Percentiles rank a stretch among this genome's conserved stretches.
phyloP scores from a whole-genome alignment of 2,329 filamentous ascomycete genomes.

The Aschersonia sp. region DNA sequence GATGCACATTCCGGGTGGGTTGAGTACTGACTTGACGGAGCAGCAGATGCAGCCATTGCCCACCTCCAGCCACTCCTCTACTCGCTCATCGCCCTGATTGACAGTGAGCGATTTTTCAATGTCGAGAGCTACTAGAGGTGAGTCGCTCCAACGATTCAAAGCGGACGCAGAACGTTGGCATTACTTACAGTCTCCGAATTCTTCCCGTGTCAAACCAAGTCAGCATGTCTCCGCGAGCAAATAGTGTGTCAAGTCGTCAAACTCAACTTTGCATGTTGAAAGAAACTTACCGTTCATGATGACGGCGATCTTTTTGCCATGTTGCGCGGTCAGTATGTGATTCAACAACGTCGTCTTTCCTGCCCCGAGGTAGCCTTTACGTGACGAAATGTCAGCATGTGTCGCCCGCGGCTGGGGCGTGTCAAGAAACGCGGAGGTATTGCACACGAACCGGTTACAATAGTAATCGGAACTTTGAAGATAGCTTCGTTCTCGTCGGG shows the following conservation, averaged over 20 bases:
- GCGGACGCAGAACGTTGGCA: neutral
- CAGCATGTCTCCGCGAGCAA: too few species aligned
- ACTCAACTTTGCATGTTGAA: too few species aligned
- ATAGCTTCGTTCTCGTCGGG: conserved; percentile 29
- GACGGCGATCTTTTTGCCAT: conserved; percentile 96
- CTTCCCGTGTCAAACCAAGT: conserved; percentile 21
- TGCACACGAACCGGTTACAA: conserved; percentile 51
- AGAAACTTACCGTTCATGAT: conserved; percentile 64
- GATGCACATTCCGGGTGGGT: neutral
- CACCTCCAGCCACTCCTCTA: conserved; percentile 90
- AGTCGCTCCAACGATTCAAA: neutral
- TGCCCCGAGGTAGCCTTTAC: conserved; percentile 74
- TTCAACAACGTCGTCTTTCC: conserved; percentile 94
- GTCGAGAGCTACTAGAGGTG: conserved; percentile 52
- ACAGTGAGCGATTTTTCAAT: conserved; percentile 94
- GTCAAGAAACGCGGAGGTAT: too few species aligned
- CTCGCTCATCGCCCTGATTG: conserved; percentile 66
- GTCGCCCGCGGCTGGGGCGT: too few species aligned
- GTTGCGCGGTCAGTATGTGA: conserved; percentile 85
- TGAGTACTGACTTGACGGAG: conserved; percentile 61
- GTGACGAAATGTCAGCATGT: too few species aligned
- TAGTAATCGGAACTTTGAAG: conserved; percentile 68
- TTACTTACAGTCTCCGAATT: conserved; percentile 64
- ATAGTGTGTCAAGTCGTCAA: too few species aligned
- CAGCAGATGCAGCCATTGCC: conserved; percentile 97